These are phyloP conservation scores for Xenoacremonium recifei DNA, from an alignment of 2,329 filamentous ascomycete species.

Conservation along the genomic window DNA sequence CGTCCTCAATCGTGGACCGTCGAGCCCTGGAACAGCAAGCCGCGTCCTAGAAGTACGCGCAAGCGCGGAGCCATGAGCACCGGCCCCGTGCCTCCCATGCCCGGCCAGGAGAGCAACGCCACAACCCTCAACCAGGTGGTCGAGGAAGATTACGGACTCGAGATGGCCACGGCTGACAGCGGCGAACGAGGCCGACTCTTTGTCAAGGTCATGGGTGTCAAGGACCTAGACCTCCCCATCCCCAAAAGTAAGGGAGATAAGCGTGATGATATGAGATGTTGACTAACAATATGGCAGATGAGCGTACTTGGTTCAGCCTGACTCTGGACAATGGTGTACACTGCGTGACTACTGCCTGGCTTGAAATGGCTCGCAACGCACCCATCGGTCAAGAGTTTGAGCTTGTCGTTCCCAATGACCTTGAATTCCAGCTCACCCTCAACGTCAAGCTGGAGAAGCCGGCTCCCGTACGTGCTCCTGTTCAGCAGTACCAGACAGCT, in stretches of 20 bases:
- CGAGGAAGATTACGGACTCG: constrained; percentile 63
- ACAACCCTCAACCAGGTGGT: constrained; percentile 62
- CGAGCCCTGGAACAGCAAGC: constrained; percentile 90
- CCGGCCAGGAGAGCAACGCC: constrained; percentile 82
- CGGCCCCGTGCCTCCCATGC: constrained; percentile 78
- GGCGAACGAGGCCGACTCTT: constrained; percentile 89
- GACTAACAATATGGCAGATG: constrained; percentile 54
- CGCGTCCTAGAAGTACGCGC: constrained; percentile 62
- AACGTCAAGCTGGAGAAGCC: constrained; percentile 92
- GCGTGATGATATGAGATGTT: neutral
- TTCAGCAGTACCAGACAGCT: constrained; percentile 58
- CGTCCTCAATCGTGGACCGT: constrained; percentile 94
- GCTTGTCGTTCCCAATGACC: constrained; percentile 91
- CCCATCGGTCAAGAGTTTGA: constrained; percentile 98
- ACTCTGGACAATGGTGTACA: constrained; percentile 98
- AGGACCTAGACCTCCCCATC: constrained; percentile 88
- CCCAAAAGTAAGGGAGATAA: constrained; percentile 71
- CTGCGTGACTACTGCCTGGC: constrained; percentile 94
- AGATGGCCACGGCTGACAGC: constrained; percentile 67
- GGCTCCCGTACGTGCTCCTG: constrained; percentile 54
- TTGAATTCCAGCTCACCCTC: constrained; percentile 97
- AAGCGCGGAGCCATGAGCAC: constrained; percentile 44
- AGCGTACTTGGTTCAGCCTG: constrained; percentile 90
- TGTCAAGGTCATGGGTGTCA: constrained; percentile 98
- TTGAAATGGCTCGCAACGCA: constrained; percentile 87